Conservation (phyloP, 257 asterid genomes). For the Scutellaria minor region DNA sequence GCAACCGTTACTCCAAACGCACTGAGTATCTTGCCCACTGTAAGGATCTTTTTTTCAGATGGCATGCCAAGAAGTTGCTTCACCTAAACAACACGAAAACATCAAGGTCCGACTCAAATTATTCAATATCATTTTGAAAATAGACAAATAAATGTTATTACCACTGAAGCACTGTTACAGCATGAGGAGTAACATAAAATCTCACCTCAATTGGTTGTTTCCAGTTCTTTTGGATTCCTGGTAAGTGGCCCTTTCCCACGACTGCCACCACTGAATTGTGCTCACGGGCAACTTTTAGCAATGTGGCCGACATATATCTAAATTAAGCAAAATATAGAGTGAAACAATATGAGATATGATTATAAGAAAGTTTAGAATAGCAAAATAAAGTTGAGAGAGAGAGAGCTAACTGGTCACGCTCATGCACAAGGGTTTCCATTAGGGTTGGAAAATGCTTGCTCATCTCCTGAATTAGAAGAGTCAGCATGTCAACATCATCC, state of each 20-base stretch:
- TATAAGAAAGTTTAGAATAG: constrained; percentile 3
- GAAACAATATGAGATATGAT: neutral
- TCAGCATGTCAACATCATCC: constrained; percentile 93
- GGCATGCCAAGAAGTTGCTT: constrained; percentile 59
- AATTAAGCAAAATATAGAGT: neutral
- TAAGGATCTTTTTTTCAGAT: constrained; percentile 39
- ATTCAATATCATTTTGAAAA: too few relatives aligned
- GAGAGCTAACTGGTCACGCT: constrained; percentile 82
- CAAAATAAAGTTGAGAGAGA: neutral
- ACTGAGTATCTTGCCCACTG: constrained; percentile 50
- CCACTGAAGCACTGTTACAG: neutral
- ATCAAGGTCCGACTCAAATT: neutral
- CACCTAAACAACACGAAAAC: constrained; percentile 47
- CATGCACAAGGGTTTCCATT: constrained; percentile 94
- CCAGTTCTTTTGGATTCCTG: constrained; percentile 86
- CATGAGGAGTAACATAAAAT: neutral
- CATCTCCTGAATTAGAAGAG: constrained; percentile 92
- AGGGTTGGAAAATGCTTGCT: constrained; percentile 88
- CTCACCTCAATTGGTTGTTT: constrained; percentile 81
- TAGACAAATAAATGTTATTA: too few relatives aligned
- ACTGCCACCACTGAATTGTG: constrained; percentile 90
- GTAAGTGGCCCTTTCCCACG: constrained; percentile 89
- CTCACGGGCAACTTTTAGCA: constrained; percentile 73
- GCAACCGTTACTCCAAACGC: constrained; percentile 74
- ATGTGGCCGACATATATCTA: constrained; percentile 83